Conservation (phyloP, 2,329 filamentous ascomycete species). For the Alternaria brassicae region DNA sequence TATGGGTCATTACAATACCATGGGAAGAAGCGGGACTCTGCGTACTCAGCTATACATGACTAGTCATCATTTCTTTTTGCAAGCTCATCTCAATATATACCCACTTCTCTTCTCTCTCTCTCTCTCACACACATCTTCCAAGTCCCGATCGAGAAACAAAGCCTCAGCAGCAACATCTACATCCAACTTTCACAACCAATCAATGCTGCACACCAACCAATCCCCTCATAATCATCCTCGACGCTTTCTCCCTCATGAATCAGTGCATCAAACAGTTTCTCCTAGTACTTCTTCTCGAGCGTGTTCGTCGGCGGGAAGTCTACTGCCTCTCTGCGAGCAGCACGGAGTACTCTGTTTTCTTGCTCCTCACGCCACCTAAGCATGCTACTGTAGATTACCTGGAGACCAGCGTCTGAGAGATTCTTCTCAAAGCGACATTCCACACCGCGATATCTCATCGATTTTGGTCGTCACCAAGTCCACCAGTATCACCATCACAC, state of each 20-base stretch:
- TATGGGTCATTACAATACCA: too few relatives aligned
- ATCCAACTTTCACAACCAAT: background rate
- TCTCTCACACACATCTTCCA: background rate
- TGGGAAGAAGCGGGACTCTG: too few relatives aligned
- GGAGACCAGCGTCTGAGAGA: background rate
- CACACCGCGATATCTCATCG: background rate
- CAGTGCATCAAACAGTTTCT: background rate
- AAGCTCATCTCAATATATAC: background rate
- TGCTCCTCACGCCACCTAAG: too few relatives aligned
- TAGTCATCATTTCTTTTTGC: too few relatives aligned
- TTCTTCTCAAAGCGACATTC: background rate
- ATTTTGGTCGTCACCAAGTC: background rate
- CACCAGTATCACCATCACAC: background rate
- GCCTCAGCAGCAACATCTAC: background rate
- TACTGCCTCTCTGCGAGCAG: background rate
- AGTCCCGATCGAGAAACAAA: background rate
- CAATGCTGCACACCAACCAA: background rate
- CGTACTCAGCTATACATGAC: too few relatives aligned
- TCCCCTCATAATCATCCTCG: background rate
- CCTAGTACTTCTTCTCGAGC: background rate
- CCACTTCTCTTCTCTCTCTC: background rate
- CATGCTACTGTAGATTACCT: background rate
- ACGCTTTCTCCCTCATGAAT: background rate
- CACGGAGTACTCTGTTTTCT: background rate
- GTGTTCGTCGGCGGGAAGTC: background rate